Base-by-base conservation (phyloP, 2,329 filamentous ascomycete species). In the Ophiostoma himal-ulmi region DNA sequence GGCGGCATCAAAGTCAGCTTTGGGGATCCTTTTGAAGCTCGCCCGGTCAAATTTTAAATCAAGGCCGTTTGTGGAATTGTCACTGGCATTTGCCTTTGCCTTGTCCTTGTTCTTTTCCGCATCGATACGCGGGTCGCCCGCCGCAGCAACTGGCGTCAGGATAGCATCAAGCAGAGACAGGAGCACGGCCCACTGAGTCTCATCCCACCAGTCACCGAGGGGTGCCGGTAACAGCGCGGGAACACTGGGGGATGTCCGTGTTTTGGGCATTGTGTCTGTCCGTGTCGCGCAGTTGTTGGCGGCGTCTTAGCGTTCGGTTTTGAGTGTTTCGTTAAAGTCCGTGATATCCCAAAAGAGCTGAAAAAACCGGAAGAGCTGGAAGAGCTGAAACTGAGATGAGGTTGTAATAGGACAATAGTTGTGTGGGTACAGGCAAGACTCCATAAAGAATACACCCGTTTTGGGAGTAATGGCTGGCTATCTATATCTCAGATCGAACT, bases 81-180 rank as follows among this genome's bases (percentile, higher is more conserved):
- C 30, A 30, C 30, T 3, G 30, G 30, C 30, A 3, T 30, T 2
- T 3, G 30, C 30, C 30, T 30, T 5, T 3, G 54, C 39, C 13
- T 39, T 10, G 17, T 22, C 17, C 34, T 39, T 68, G 7, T 14
- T 57, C 66, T 34, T 64, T 8, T 34, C 41, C 17, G 37, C 20
- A 22, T 37, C 48, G 26, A 66, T 34, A 2, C 70, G 65, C 26
- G 44, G 17, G 22, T 71, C 70, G 22, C 81, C 78, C 17, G 81
- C 78, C 17, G 81, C 76, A 26, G 81, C 82, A 72, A 91, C 82
- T 26, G 88, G 83, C 2, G 89, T 88, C 41, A 92, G 78, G 22
- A 86, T 78, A n/a, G 83, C 85, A 73, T 89, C 86, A 57, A 88
- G 77, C 7, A 89, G 78, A 2, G 86, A 80, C 73, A 83, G 80